phyloP scores from a whole-genome alignment of 225 moss, liverwort and hornwort species.

The Sphagnum tenellum region DNA sequence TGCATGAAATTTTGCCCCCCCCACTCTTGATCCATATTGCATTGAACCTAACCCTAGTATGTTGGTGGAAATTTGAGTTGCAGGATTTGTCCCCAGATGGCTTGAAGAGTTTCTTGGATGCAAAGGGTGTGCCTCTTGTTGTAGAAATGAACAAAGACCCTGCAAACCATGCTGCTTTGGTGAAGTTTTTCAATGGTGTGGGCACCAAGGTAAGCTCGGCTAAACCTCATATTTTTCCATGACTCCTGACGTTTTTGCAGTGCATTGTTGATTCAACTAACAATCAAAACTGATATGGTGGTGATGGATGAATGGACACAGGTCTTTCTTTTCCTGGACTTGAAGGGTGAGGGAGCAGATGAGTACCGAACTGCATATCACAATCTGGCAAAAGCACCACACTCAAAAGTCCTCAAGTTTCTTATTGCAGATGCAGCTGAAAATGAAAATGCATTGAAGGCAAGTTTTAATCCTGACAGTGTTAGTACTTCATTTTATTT shows the following conservation, averaged over 20 bases:
- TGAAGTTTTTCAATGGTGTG: conserved; percentile 73
- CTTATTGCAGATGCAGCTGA: conserved; percentile 50
- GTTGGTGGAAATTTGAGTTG: conserved; percentile 1
- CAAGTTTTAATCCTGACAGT: conserved; percentile 6
- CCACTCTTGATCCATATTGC: too few relatives aligned
- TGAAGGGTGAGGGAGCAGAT: conserved; percentile 39
- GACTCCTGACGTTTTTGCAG: neutral
- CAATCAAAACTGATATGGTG: neutral
- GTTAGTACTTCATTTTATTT: neutral
- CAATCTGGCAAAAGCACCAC: conserved; percentile 53
- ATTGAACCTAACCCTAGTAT: neutral
- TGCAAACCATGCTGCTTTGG: conserved; percentile 57
- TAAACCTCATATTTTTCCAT: neutral
- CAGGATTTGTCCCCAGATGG: conserved; percentile 69
- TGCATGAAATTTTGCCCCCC: neutral
- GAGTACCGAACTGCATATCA: conserved; percentile 29
- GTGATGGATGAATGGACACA: conserved; percentile 14
- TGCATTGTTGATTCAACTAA: neutral
- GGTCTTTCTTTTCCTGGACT: conserved; percentile 66
- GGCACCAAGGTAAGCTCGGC: conserved; percentile 53
- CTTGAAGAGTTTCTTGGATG: conserved; percentile 51
- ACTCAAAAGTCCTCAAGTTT: conserved; percentile 57
- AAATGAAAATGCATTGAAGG: conserved; percentile 76
- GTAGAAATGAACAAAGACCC: conserved; percentile 85
- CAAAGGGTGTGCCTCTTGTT: conserved; percentile 59